Evolutionary conservation across 2,329 filamentous ascomycete species (phyloP).

Genomic region (Lasiodiplodia theobromae): DNA sequence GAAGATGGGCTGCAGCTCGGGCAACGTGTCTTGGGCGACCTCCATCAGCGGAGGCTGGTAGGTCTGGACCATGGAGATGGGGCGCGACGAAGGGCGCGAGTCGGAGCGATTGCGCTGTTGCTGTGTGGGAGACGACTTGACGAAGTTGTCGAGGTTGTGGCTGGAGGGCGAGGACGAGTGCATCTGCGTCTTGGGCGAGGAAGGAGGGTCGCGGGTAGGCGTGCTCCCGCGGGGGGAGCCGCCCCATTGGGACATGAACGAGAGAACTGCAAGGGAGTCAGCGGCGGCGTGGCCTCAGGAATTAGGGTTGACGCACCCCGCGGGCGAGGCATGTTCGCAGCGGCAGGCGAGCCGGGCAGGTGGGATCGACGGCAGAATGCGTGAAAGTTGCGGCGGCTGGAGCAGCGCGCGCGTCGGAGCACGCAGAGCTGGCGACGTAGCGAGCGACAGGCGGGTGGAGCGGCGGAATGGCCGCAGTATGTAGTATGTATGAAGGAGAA

Average conservation of each 20-base stretch:
- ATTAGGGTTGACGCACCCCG: slow-evolving; percentile 32
- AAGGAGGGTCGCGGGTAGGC: slow-evolving; percentile 40
- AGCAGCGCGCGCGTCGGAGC: slow-evolving; percentile 18
- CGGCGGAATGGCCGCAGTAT: background rate
- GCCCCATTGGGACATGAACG: slow-evolving; percentile 86
- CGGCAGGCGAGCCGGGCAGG: slow-evolving; percentile 13
- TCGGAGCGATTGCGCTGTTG: slow-evolving; percentile 54
- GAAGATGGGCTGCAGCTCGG: slow-evolving; percentile 94
- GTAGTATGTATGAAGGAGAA: slow-evolving; percentile 13
- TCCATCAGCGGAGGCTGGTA: slow-evolving; percentile 89
- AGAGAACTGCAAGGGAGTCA: slow-evolving; percentile 68
- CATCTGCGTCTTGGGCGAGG: slow-evolving; percentile 31
- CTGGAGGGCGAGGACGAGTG: slow-evolving; percentile 38
- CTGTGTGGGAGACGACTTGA: slow-evolving; percentile 40
- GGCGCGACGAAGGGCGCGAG: slow-evolving; percentile 66
- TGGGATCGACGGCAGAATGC: slow-evolving; percentile 8
- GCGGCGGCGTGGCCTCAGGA: slow-evolving; percentile 15
- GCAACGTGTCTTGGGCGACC: slow-evolving; percentile 81
- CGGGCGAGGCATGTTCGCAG: slow-evolving; percentile 43
- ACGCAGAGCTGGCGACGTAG: slow-evolving; percentile 1
- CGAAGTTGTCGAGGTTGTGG: slow-evolving; percentile 41
- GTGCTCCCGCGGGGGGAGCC: slow-evolving; percentile 35
- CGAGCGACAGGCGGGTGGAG: slow-evolving; percentile 12
- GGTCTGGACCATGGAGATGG: slow-evolving; percentile 84
- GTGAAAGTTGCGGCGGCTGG: background rate